Base-by-base conservation (phyloP, 2,329 filamentous ascomycete species). In the Monilinia fructigena region DNA sequence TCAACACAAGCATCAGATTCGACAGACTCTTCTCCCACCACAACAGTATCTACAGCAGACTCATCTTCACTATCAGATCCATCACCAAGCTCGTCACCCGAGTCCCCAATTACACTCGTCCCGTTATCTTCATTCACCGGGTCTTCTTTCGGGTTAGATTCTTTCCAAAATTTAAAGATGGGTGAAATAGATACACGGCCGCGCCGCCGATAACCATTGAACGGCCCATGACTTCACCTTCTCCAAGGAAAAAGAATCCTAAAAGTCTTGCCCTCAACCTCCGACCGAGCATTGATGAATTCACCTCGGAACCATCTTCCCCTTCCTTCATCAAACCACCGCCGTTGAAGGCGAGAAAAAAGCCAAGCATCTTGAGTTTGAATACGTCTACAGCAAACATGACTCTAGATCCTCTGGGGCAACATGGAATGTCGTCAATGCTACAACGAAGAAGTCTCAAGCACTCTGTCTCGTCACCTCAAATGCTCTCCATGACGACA, bases 1-100 rank as follows among this genome's bases (percentile, higher is more conserved):
- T 93, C 89, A 10, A 92, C 90, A 3, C 89, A 90, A 70, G 84
- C 84, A 65, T 91, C 90, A 20, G 92, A 91, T 70, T 98, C 95
- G 1, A 91, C 91, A 53, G 93, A 97, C 75, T 97, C 94, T 28
- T 98, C 94, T 11, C 95, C 95, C 1, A 98, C 94, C 10, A 97
- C 93, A 4, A 97, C 94, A 2, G 86, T 95, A 60, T 97, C 93
- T 7, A 97, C 92, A 26, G 92, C 94, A 70, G 94, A 97, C 79
- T 96, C 93, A 6, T 94, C 92, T 11, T 91, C 92, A 40, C 83
- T 95, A 59, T 93, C 93, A 40, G 94, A 98, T 73, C 89, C 92
- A 10, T 97, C 94, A 6, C 93, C 95, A 3, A 94, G 90, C 63
- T 92, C 93, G 28, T 97, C 94, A 1, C 94, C 94, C 11, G 93